Evolutionary conservation across 805 yeast species (phyloP), one percentile per base, ranked within the genome.

Genomic region (Saccharomycopsis oosterbeekiorum): DNA sequence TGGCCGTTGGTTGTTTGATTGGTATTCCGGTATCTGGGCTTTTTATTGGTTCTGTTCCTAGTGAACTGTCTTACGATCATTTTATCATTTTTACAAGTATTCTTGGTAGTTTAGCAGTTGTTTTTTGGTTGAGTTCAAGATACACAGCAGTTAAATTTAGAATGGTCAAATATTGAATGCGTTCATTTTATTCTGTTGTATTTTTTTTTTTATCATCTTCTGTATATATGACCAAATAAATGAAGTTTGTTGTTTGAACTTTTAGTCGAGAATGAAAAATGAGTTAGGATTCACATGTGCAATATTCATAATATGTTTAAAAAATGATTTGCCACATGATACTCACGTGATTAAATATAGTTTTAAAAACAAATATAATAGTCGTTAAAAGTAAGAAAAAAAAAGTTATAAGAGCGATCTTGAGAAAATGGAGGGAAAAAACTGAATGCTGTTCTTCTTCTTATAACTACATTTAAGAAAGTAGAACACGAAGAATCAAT

Each of bases 1-100:
- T 82, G 12, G 80, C 89, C 1, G 73, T 83, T 60, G 74, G 79
- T 15, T 74, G 77, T 39, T 71, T 83, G 36, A 75, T 79, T 15
- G 73, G 78, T 26, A 74, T 82, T 24, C 84, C 85, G 1, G 71
- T 78, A 21, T 79, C 82, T 1, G 80, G 84, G 64, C 76, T 78
- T 1, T 71, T 80, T 50, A 76, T 80, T 56, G 78, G 76, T 43
- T 12, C 34, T 10, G 59, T 67, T 43, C 73, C 73, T 1, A 62
- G 75, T 17, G 53, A 66, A 1, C 60, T 60, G 0, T 70, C 72
- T 3, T 80, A 79, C 65, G 67, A 74, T 55, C 67, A 74, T 60
- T 75, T 74, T 60, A 72, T 76, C 15, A 67, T 74, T 50, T 78
- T 73, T 66, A 68, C 72, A 43, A 74, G 73, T 11, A 61, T 71